Conservation (phyloP, 306 rosid species). For the Boehmeria nivea region DNA sequence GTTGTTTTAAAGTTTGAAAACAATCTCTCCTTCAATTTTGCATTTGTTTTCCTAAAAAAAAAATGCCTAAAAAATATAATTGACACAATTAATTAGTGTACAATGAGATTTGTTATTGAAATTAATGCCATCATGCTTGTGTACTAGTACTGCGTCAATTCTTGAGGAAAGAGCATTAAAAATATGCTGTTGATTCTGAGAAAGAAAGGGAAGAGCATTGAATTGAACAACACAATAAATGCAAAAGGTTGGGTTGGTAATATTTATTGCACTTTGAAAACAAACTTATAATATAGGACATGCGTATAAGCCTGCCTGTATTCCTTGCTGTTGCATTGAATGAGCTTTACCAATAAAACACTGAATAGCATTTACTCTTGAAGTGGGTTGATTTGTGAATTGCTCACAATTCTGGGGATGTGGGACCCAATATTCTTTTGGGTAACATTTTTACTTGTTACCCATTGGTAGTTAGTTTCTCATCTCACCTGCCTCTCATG, state of each 20-base stretch:
- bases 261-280: conserved; percentile 17
- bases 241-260: not conserved
- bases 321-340: conserved; percentile 5
- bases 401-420: no score
- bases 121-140: not conserved
- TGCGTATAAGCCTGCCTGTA: not conserved
- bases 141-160: not conserved
- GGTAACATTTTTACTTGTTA: not conserved
- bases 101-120: not conserved
- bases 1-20: no score
- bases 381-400: not conserved
- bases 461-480: not conserved
- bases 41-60: not conserved
- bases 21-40: no score
- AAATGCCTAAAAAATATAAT: not conserved
- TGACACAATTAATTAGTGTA: not conserved
- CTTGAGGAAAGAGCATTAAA: not conserved
- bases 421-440: not conserved
- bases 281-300: not conserved
- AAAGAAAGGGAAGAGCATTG: not conserved
- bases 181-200: not conserved
- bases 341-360: not conserved
- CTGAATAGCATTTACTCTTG: not conserved
- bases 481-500: no score
- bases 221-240: conserved; percentile 2